phyloP scores from a whole-genome alignment of 768 basidiomycete species.

The Collybia mongolica region DNA sequence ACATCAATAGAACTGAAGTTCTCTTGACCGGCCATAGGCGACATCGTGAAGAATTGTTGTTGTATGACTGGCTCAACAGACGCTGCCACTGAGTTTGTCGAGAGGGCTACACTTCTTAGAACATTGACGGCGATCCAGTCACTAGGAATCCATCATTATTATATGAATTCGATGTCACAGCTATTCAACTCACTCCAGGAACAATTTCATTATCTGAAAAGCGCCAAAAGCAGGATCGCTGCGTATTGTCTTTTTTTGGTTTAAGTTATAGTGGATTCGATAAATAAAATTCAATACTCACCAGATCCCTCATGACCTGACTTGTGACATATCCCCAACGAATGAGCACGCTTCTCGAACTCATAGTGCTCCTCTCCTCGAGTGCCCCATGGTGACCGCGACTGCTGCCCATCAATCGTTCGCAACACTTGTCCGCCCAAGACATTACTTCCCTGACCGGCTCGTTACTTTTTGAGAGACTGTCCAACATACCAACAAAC shows the following conservation, averaged over 20 bases:
- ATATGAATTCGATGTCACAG: slow-evolving; percentile 8
- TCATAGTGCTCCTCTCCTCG: slow-evolving; percentile 83
- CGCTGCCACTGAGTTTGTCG: slow-evolving; percentile 88
- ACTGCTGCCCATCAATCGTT: slow-evolving; percentile 73
- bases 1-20: slow-evolving; percentile 67
- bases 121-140: slow-evolving; percentile 94
- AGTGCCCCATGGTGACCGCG: slow-evolving; percentile 47
- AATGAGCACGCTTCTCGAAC: slow-evolving; percentile 83
- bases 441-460: slow-evolving; percentile 86
- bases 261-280: slow-evolving; percentile 1
- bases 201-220: slow-evolving; percentile 88
- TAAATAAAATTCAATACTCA: slow-evolving; percentile 33
- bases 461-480: slow-evolving; percentile 67
- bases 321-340: slow-evolving; percentile 93
- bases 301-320: slow-evolving; percentile 90
- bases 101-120: slow-evolving; percentile 80
- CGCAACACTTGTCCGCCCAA: slow-evolving; percentile 91
- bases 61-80: slow-evolving; percentile 92
- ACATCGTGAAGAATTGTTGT: slow-evolving; percentile 82
- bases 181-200: slow-evolving; percentile 69
- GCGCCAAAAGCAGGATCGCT: slow-evolving; percentile 92
- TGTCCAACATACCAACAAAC: slow-evolving; percentile 75
- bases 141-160: slow-evolving; percentile 36
- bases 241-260: slow-evolving; percentile 68
- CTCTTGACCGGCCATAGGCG: slow-evolving; percentile 89